phyloP scores from a whole-genome alignment of 108 stramenopile species.

The Seminavis robusta region DNA sequence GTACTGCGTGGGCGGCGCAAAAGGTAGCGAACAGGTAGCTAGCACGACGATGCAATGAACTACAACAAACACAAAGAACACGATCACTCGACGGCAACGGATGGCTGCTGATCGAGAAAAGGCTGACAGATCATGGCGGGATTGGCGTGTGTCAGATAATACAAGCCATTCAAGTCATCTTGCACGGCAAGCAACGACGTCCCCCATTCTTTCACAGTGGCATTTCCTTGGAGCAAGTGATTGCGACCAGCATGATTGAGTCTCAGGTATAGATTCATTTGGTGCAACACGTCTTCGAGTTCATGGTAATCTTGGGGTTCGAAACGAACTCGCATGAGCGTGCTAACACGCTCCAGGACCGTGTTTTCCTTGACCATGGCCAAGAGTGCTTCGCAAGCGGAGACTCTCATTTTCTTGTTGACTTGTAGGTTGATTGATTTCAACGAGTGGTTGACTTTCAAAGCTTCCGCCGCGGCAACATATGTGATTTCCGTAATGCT shows the following conservation, averaged over 20 bases:
- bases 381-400: not conserved
- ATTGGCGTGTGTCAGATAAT: not conserved
- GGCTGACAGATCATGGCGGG: no score
- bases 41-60: no score
- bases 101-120: no score
- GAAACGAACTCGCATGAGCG: not conserved
- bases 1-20: no score
- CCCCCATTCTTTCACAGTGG: not conserved
- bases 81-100: no score
- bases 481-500: not conserved
- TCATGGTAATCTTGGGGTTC: no score
- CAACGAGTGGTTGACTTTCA: not conserved
- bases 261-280: not conserved
- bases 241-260: conserved; percentile 1
- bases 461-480: not conserved
- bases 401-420: not conserved
- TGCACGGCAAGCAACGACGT: not conserved
- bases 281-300: no score
- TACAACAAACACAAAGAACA: no score
- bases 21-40: no score
- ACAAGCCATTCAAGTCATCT: not conserved
- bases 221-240: not conserved
- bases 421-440: conserved; percentile 3
- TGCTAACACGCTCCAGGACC: not conserved
- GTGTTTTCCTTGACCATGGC: not conserved